Percentiles rank a stretch among this genome's conserved stretches.
phyloP scores from a whole-genome alignment of 2,329 filamentous ascomycete species.

The Cercospora nicotianae region DNA sequence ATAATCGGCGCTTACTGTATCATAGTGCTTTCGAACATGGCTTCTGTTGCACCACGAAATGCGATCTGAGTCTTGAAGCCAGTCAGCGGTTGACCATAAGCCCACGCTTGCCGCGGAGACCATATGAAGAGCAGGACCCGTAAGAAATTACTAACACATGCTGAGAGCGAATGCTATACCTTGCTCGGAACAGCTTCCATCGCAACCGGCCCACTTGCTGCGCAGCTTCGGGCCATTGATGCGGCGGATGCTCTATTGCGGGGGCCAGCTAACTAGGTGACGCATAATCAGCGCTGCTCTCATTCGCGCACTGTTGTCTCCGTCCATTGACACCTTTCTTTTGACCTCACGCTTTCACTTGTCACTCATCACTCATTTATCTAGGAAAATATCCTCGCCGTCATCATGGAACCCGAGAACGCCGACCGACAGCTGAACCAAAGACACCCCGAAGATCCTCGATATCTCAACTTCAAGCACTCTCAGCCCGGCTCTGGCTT shows the following conservation, averaged over 20 bases:
- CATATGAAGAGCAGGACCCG: not conserved
- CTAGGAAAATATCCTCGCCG: not conserved
- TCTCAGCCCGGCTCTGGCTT: constrained; percentile 59
- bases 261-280: constrained; percentile 17
- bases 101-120: not conserved
- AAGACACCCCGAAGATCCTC: constrained; percentile 44
- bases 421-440: constrained; percentile 38
- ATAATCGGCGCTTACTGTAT: constrained; percentile 11
- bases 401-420: constrained; percentile 41
- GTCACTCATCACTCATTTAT: not conserved
- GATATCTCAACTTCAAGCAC: constrained; percentile 60
- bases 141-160: not conserved
- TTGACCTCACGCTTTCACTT: not conserved
- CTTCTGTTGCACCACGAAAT: not conserved
- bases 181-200: constrained; percentile 3
- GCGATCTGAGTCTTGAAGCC: not conserved
- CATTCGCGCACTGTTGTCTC: constrained; percentile 12
- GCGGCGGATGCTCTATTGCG: constrained; percentile 15
- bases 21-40: constrained; percentile 3
- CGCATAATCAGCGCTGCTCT: constrained; percentile 23
- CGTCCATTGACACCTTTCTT: constrained; percentile 21
- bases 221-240: constrained; percentile 21
- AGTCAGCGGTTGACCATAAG: not conserved
- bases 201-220: constrained; percentile 12
- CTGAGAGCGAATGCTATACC: not conserved